Evolutionary conservation across 192 early-diverging fungal species (phyloP).

Genomic region (Coemansia sp.): DNA sequence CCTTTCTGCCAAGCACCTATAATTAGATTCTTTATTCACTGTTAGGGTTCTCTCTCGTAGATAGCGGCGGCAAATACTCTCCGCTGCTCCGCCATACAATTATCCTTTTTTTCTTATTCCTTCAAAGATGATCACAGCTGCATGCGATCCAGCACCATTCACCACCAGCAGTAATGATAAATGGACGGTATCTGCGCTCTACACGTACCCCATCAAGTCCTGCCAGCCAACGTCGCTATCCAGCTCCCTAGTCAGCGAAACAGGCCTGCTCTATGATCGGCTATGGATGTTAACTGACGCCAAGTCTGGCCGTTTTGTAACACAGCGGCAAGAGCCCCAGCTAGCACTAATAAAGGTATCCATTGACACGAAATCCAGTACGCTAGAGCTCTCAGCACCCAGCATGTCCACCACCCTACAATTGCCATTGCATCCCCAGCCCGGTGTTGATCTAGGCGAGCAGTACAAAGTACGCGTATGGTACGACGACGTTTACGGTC

Average conservation of each 20-base stretch:
- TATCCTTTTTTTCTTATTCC: background rate
- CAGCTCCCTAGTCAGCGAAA: slow-evolving; percentile 17
- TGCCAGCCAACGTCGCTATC: slow-evolving; percentile 23
- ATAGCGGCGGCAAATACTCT: background rate
- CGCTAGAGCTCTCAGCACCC: slow-evolving; percentile 25
- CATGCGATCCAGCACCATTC: slow-evolving; percentile 1
- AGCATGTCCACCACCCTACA: slow-evolving; percentile 23
- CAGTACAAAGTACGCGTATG: slow-evolving; percentile 32
- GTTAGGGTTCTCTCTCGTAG: background rate
- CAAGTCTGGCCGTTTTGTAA: slow-evolving; percentile 35
- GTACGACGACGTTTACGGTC: slow-evolving; percentile 44
- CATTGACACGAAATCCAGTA: slow-evolving; percentile 13
- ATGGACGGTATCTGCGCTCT: slow-evolving; percentile 38
- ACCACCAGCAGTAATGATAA: background rate
- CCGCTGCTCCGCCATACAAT: background rate
- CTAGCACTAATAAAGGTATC: slow-evolving; percentile 29
- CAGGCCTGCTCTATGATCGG: slow-evolving; percentile 48
- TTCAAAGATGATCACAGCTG: background rate
- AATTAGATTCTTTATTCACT: background rate
- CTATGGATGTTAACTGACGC: slow-evolving; percentile 48
- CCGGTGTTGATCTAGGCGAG: slow-evolving; percentile 10
- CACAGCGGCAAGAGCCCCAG: slow-evolving; percentile 38
- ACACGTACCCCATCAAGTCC: slow-evolving; percentile 52
- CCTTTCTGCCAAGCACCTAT: background rate
- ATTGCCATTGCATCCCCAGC: slow-evolving; percentile 37